Percentiles rank a stretch among this genome's conserved stretches.
Evolutionary conservation across 1,284 basidiomycete species (phyloP).

Genomic region (Cryptococcus neoformans): DNA sequence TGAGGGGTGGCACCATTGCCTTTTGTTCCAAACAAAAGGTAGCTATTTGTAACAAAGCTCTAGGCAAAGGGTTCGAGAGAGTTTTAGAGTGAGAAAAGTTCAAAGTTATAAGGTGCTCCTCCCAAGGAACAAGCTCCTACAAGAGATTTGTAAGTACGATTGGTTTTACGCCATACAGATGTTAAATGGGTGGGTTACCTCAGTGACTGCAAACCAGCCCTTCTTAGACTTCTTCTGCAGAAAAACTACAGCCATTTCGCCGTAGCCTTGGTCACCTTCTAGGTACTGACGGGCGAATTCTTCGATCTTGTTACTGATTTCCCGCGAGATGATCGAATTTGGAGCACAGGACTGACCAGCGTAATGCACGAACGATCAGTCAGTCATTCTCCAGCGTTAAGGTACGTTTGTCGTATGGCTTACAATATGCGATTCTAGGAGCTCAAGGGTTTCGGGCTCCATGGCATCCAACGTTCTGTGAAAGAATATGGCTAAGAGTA

Average conservation of each 20-base stretch:
- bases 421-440: conserved; percentile 41
- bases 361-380: too few species aligned
- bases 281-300: conserved; percentile 28
- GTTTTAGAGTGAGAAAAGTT: conserved; percentile 14
- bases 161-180: too few species aligned
- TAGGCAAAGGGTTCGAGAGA: conserved; percentile 29
- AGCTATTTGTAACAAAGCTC: conserved; percentile 30
- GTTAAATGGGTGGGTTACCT: conserved; percentile 17
- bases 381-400: too few species aligned
- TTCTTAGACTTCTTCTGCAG: conserved; percentile 41
- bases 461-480: conserved; percentile 35
- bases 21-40: conserved; percentile 39
- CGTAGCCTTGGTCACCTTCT: conserved; percentile 18
- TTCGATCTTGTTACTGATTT: conserved; percentile 30
- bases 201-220: conserved; percentile 47
- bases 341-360: conserved; percentile 14
- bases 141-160: not conserved
- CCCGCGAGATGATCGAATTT: conserved; percentile 22
- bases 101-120: conserved; percentile 44
- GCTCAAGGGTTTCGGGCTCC: conserved; percentile 38
- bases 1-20: conserved; percentile 37
- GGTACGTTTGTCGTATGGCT: conserved; percentile 1
- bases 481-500: conserved; percentile 43
- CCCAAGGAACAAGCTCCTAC: conserved; percentile 45
- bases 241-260: conserved; percentile 44